phyloP scores from a whole-genome alignment of 352 stramenopile genomes.

The Chrysophaeum taylorii region DNA sequence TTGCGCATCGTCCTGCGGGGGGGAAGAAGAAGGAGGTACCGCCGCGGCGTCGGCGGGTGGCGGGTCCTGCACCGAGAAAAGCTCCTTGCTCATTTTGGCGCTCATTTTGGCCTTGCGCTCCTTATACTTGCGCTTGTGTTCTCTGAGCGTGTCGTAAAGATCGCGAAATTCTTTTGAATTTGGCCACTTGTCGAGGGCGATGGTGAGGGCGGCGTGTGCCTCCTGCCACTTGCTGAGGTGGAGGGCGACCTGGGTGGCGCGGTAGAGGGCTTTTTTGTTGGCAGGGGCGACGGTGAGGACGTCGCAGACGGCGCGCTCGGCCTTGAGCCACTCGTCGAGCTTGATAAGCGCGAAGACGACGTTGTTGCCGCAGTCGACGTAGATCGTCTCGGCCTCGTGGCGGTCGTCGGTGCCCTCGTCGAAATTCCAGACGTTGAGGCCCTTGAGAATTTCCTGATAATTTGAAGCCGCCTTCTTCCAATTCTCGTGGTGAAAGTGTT shows the following conservation, averaged over 20 bases:
- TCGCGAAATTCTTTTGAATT: not conserved
- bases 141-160: not conserved
- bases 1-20: too few relatives aligned
- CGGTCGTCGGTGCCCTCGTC: not conserved
- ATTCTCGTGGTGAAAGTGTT: slow-evolving; percentile 11
- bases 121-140: slow-evolving; percentile 5
- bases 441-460: slow-evolving; percentile 13
- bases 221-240: slow-evolving; percentile 9
- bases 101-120: slow-evolving; percentile 7
- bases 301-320: slow-evolving; percentile 1
- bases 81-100: not conserved
- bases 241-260: not conserved
- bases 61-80: not conserved
- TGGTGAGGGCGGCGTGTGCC: not conserved
- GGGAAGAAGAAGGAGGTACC: not conserved
- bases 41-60: not conserved
- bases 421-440: not conserved
- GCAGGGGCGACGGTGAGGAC: slow-evolving; percentile 1
- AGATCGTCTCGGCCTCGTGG: not conserved
- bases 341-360: slow-evolving; percentile 5
- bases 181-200: not conserved
- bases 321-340: slow-evolving; percentile 10
- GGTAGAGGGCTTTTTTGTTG: slow-evolving; percentile 5
- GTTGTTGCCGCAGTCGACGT: slow-evolving; percentile 14
- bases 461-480: not conserved